Conservation (phyloP, 2,329 filamentous ascomycete species). For the Neonectria hederae region DNA sequence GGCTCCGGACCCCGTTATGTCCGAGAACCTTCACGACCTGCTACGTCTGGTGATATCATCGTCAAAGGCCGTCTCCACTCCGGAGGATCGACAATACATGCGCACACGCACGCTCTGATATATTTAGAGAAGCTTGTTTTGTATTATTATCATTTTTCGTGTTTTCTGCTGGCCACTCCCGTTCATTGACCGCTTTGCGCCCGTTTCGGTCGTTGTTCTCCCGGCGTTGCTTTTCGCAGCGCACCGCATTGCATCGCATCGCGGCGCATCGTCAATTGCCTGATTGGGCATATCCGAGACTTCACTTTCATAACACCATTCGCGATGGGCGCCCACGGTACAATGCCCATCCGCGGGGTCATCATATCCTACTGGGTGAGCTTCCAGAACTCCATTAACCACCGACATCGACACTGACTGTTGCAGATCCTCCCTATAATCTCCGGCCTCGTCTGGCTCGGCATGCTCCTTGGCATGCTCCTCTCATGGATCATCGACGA, state of each 20-base stretch:
- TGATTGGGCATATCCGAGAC: not conserved
- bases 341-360: constrained; percentile 46
- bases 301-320: not conserved
- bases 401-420: not conserved
- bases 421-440: constrained; percentile 72
- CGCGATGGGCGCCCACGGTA: constrained; percentile 4
- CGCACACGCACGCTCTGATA: not conserved
- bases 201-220: not conserved
- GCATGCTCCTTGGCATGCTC: constrained; percentile 74
- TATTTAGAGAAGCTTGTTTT: constrained; percentile 7
- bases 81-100: not conserved
- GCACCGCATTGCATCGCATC: not conserved
- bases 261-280: not conserved
- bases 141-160: constrained; percentile 13
- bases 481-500: constrained; percentile 72
- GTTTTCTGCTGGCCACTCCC: not conserved
- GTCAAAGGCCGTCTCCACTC: constrained; percentile 4
- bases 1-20: constrained; percentile 18
- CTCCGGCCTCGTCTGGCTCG: constrained; percentile 71
- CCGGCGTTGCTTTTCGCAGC: not conserved
- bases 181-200: no score
- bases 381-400: not conserved
- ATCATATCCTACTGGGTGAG: constrained; percentile 55
- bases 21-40: constrained; percentile 11
- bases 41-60: constrained; percentile 16